phyloP scores from a whole-genome alignment of 164 flowering plant genomes.

The Piper longum region DNA sequence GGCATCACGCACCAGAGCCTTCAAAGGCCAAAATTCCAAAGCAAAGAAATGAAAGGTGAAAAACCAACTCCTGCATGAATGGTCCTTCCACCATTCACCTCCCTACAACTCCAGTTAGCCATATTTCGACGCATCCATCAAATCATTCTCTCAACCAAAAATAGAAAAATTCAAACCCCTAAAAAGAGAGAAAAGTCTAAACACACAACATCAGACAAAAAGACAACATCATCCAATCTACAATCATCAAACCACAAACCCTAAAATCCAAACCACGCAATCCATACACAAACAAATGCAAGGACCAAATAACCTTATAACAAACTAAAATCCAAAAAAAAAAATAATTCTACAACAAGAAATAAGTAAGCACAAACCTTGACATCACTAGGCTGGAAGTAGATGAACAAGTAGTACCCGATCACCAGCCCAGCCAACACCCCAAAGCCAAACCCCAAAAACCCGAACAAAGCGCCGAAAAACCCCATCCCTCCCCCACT shows the following conservation, averaged over 20 bases:
- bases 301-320: background rate
- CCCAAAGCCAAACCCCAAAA: conserved; percentile 72
- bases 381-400: conserved; percentile 62
- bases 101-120: too few relatives aligned
- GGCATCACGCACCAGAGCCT: too few relatives aligned
- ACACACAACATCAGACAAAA: background rate
- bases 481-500: conserved; percentile 41
- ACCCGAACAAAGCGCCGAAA: conserved; percentile 48
- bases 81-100: too few relatives aligned
- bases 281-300: background rate
- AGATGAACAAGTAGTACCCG: conserved; percentile 76
- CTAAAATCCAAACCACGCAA: background rate
- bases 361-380: conserved; percentile 30
- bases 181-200: too few relatives aligned
- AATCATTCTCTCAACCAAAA: too few relatives aligned
- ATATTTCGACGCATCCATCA: too few relatives aligned
- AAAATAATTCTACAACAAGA: background rate
- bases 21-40: too few relatives aligned
- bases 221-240: background rate
- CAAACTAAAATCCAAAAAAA: background rate
- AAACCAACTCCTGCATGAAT: too few relatives aligned
- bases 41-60: too few relatives aligned
- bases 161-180: too few relatives aligned
- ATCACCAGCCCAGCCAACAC: conserved; percentile 44
- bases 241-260: background rate